These are phyloP conservation scores for Zymoseptoria brevis DNA, from an alignment of 2,329 filamentous ascomycete species.

Conservation along the genomic window DNA sequence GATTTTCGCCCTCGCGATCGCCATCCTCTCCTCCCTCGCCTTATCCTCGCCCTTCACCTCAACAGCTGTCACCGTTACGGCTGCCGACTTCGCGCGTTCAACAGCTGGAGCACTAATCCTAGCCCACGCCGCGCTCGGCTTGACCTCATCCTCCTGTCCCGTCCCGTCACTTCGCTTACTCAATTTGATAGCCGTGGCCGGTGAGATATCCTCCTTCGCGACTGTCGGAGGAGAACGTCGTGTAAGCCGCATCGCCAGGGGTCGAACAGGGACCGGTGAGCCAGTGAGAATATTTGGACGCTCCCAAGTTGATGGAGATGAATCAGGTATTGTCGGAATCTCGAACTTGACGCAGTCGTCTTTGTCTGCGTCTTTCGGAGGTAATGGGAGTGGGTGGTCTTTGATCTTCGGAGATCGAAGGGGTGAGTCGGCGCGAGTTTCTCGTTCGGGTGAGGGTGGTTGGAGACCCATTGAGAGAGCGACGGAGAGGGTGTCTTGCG, in stretches of 20 bases:
- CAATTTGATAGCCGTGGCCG: neutral
- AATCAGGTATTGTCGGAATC: constrained; percentile 17
- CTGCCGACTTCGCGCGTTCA: neutral
- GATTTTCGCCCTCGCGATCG: neutral
- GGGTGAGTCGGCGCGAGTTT: constrained; percentile 14
- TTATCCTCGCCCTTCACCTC: neutral
- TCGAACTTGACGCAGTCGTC: constrained; percentile 2
- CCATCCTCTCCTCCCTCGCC: neutral
- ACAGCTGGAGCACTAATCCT: neutral
- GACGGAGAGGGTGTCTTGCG: constrained; percentile 9
- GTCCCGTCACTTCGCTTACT: neutral
- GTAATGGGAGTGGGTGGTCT: constrained; percentile 7
- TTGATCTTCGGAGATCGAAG: constrained; percentile 9
- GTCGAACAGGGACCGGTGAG: constrained; percentile 5
- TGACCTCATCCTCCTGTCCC: neutral
- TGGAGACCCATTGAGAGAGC: constrained; percentile 15
- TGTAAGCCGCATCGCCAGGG: neutral
- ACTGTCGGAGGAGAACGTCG: neutral
- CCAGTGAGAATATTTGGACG: constrained; percentile 5
- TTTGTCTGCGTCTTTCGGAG: neutral
- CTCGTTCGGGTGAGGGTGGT: constrained; percentile 12
- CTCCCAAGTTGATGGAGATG: constrained; percentile 6
- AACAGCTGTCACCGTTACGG: neutral
- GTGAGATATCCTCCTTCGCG: neutral
- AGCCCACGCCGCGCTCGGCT: neutral